Conservation (phyloP, 257 asterid species). For the Petunia axillaris region DNA sequence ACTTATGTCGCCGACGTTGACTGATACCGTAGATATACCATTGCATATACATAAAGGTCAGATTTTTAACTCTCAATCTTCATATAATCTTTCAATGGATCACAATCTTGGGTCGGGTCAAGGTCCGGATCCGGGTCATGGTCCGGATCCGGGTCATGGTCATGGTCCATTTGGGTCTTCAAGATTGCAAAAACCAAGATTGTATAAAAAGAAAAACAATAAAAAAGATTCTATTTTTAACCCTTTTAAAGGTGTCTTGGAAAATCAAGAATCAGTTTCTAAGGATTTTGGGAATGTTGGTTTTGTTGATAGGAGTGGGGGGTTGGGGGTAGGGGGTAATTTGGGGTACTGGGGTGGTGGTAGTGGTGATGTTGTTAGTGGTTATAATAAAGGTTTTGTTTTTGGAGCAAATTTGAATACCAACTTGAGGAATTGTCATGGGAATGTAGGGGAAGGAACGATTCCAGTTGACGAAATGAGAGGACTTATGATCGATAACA, state of each 20-base stretch:
- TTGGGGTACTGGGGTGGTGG: constrained; percentile 35
- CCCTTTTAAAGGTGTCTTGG: constrained; percentile 45
- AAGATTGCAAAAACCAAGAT: constrained; percentile 52
- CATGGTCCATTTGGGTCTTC: constrained; percentile 42
- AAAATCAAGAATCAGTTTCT: constrained; percentile 29
- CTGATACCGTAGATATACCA: constrained; percentile 43
- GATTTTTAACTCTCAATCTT: constrained; percentile 35
- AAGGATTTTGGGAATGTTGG: constrained; percentile 29
- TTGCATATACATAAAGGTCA: constrained; percentile 43
- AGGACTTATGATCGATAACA: constrained; percentile 52
- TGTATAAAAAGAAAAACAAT: constrained; percentile 60
- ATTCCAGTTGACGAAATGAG: constrained; percentile 55
- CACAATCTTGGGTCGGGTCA: constrained; percentile 56
- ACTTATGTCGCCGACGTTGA: constrained; percentile 60
- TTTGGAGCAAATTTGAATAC: constrained; percentile 29
- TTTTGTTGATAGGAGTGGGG: constrained; percentile 26
- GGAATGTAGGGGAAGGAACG: constrained; percentile 40
- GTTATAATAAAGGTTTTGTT: constrained; percentile 24
- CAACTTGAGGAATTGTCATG: background rate
- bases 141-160: background rate
- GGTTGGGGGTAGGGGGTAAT: constrained; percentile 33
- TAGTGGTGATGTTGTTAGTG: constrained; percentile 30
- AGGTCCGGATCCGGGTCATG: background rate
- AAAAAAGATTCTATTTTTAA: constrained; percentile 32
- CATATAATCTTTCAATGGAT: constrained; percentile 52